Percentiles rank a stretch among this genome's conserved stretches.
phyloP scores from a whole-genome alignment of 2,329 filamentous ascomycete species.

The Aspergillus sergii region DNA sequence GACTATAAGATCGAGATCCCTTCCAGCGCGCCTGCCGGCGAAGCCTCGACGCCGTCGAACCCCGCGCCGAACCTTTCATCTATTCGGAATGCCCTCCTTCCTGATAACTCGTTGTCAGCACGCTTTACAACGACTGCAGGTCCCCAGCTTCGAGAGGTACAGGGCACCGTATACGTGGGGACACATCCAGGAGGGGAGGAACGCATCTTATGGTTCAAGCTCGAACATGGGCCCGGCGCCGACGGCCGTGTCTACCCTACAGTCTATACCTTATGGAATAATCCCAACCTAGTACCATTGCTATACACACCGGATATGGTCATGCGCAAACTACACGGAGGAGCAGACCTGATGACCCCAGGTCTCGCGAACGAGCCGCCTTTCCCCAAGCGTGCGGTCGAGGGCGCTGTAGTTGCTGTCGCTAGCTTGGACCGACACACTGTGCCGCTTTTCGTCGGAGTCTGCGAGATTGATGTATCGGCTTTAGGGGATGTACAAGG shows the following conservation, averaged over 20 bases:
- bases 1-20: constrained; percentile 59
- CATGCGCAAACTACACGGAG: constrained; percentile 64
- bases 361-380: constrained; percentile 66
- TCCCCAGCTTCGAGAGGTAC: constrained; percentile 62
- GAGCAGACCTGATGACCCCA: constrained; percentile 70
- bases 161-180: constrained; percentile 67
- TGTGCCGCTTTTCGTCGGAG: constrained; percentile 65
- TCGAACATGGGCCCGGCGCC: constrained; percentile 54
- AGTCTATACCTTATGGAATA: constrained; percentile 69
- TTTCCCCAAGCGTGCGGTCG: constrained; percentile 61
- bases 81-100: constrained; percentile 62
- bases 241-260: constrained; percentile 48
- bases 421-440: constrained; percentile 61
- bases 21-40: constrained; percentile 31
- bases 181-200: constrained; percentile 59
- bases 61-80: constrained; percentile 51
- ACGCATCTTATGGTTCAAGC: constrained; percentile 66
- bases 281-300: constrained; percentile 62
- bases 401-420: constrained; percentile 65
- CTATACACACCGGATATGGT: constrained; percentile 63
- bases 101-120: constrained; percentile 64
- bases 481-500: constrained; percentile 59
- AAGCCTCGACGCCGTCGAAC: constrained; percentile 43
- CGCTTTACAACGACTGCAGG: constrained; percentile 68
- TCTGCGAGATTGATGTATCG: constrained; percentile 66